Evolutionary conservation across 805 yeast species (phyloP), one percentile per base, ranked within the genome.

Genomic region (Yarrowia porcina): DNA sequence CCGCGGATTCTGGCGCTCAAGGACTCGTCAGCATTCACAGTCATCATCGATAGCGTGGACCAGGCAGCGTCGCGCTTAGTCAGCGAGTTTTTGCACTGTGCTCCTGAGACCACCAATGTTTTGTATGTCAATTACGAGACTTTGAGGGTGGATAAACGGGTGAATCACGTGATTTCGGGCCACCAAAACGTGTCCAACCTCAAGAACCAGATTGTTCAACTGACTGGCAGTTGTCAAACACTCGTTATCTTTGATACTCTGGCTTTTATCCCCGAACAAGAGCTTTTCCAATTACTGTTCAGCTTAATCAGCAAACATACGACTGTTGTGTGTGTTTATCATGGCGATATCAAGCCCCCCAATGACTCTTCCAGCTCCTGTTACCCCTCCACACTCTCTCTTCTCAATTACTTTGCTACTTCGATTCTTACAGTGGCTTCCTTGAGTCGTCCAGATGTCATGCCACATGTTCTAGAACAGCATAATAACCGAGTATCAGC

Each of bases 61-160:
- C 97, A 92, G 72, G 83, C 94, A 0, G 83, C 90, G 0, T 67
- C 75, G 30, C 69, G 76, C 49, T 72, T 92, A 12, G 69, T 89
- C 0, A 70, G 75, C 27, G 97, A 90, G 70, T 78, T 91, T 52
- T 73, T 80, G 1, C 72, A 78, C 66, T 77, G 80, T 67, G 68
- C 69, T 38, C 73, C 75, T 12, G 69, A 64, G 12, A 61, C 68
- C 12, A 71, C 74, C 3, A 75, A 75, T 4, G 74, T 85, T 6
- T 70, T 84, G 2, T 88, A 77, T 66, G 73, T 90, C 17, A 85
- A 93, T 1, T 91, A 81, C 71, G 96, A 90, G 69, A 86, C 94
- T 0, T 66, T 79, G 0, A 76, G 76, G 18, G 49, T 39, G 41
- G 72, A 70, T 30, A 68, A 67, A 30, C 64, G 68, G 25, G 70